Percentiles rank a stretch among this genome's conserved stretches.
These are phyloP conservation scores for Mortierella sp. DNA, from an alignment of 371 early-diverging fungal genomes.

Conservation along the genomic window DNA sequence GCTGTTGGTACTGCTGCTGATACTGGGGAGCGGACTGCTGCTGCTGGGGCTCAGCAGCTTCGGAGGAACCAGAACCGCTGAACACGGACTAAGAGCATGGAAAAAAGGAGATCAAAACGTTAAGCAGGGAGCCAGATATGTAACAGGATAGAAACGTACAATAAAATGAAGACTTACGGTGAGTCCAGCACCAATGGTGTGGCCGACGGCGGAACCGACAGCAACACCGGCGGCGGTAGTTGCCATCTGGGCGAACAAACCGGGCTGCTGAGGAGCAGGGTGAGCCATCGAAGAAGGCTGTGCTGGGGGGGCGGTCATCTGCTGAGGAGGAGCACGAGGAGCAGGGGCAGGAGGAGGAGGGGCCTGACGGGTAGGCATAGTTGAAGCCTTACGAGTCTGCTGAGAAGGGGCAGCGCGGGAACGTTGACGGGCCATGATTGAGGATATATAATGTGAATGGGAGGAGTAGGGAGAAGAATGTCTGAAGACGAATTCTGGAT, in stretches of 20 bases:
- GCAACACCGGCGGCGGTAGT: conserved; percentile 95
- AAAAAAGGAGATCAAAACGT: background rate
- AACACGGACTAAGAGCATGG: conserved; percentile 45
- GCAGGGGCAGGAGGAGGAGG: conserved; percentile 62
- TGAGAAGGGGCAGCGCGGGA: conserved; percentile 69
- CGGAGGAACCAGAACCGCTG: conserved; percentile 53
- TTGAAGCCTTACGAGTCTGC: conserved; percentile 77
- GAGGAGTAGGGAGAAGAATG: background rate
- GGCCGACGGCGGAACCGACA: conserved; percentile 88
- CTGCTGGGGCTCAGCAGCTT: conserved; percentile 48
- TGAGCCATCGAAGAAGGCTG: conserved; percentile 61
- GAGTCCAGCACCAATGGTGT: conserved; percentile 65
- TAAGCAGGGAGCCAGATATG: background rate
- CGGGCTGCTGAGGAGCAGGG: conserved; percentile 70
- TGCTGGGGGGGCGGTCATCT: conserved; percentile 61
- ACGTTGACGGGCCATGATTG: conserved; percentile 54
- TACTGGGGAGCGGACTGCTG: conserved; percentile 51
- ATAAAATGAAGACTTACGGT: conserved; percentile 61
- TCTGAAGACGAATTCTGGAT: background rate
- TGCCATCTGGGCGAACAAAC: conserved; percentile 71
- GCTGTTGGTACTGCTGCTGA: conserved; percentile 65
- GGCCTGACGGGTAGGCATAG: conserved; percentile 78
- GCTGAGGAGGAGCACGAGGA: conserved; percentile 41
- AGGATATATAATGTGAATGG: conserved; percentile 8
- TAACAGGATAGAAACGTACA: background rate